phyloP scores from a whole-genome alignment of 2,329 filamentous ascomycete species.

The Pseudogymnoascus sp. region DNA sequence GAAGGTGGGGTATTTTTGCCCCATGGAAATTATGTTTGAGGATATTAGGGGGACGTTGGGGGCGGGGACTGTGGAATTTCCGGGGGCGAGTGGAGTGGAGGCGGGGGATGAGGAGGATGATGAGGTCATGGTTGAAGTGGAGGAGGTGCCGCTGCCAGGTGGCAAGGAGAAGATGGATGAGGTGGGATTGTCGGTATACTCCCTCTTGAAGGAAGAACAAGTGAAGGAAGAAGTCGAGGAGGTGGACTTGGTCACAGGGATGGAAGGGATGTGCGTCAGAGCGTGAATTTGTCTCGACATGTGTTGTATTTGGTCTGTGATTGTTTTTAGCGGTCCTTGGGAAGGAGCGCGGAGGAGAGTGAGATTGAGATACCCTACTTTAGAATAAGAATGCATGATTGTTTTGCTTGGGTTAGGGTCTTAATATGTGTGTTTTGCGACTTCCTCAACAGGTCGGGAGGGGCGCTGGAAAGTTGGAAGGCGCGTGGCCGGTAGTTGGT shows the following conservation, averaged over 20 bases:
- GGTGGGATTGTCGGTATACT: neutral
- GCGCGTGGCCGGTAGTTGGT: neutral
- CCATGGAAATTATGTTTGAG: conserved; percentile 82
- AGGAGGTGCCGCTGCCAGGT: neutral
- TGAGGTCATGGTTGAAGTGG: neutral
- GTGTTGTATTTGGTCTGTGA: neutral
- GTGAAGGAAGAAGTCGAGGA: neutral
- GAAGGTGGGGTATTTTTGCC: conserved; percentile 82
- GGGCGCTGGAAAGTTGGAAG: neutral
- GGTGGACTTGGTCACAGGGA: neutral
- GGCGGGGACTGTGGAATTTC: conserved; percentile 63
- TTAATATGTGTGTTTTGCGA: neutral
- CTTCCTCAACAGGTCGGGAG: too few relatives aligned
- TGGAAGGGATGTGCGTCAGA: conserved; percentile 8
- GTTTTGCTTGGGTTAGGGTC: neutral
- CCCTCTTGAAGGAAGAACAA: neutral
- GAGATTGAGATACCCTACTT: conserved; percentile 3
- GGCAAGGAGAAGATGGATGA: neutral
- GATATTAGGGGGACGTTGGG: conserved; percentile 77
- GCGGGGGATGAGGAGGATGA: neutral
- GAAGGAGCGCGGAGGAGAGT: neutral
- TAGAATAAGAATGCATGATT: conserved; percentile 1
- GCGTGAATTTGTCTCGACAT: neutral
- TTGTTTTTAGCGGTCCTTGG: neutral
- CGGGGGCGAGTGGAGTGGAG: conserved; percentile 32